These are phyloP conservation scores for Puccinia coronata DNA, from an alignment of 1,284 basidiomycete species.

Conservation along the genomic window DNA sequence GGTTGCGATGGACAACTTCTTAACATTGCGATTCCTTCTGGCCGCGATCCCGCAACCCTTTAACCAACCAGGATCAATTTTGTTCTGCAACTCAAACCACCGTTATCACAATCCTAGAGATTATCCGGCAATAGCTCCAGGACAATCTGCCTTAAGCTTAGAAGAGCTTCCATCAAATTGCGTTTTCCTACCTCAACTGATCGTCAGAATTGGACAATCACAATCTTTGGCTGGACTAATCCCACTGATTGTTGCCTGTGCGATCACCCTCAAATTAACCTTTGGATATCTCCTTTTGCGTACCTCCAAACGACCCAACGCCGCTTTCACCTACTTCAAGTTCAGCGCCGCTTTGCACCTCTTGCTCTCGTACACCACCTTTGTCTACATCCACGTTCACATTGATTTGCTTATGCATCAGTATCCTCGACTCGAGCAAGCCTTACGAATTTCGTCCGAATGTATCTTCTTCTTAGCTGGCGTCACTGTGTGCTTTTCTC, in stretches of 20 bases:
- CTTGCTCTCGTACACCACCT: slow-evolving; percentile 25
- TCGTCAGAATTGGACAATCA: slow-evolving; percentile 37
- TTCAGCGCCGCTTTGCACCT: slow-evolving; percentile 30
- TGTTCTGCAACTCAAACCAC: slow-evolving; percentile 37
- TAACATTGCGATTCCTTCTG: slow-evolving; percentile 10
- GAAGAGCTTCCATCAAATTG: slow-evolving; percentile 42
- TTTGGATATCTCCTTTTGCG: slow-evolving; percentile 40
- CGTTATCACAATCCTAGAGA: slow-evolving; percentile 11
- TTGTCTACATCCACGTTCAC: slow-evolving; percentile 31
- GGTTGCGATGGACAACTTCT: slow-evolving; percentile 40
- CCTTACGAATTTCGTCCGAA: slow-evolving; percentile 28
- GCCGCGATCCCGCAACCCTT: slow-evolving; percentile 35
- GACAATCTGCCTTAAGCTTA: not conserved
- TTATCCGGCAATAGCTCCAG: slow-evolving; percentile 28
- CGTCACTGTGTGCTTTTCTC: slow-evolving; percentile 28
- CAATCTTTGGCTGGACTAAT: slow-evolving; percentile 7
- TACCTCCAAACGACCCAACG: slow-evolving; percentile 30
- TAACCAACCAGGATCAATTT: slow-evolving; percentile 26
- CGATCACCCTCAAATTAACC: slow-evolving; percentile 46
- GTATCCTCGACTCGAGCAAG: slow-evolving; percentile 36
- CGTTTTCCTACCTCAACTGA: slow-evolving; percentile 27
- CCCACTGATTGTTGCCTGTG: slow-evolving; percentile 33
- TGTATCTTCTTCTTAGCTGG: slow-evolving; percentile 42
- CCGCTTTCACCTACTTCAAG: slow-evolving; percentile 40
- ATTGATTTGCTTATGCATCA: slow-evolving; percentile 38